A percentile compares a stretch with the other conserved stretches of the same genome.
Conservation (phyloP, 192 early-diverging fungal species). For the Gamsiella multidivaricata region DNA sequence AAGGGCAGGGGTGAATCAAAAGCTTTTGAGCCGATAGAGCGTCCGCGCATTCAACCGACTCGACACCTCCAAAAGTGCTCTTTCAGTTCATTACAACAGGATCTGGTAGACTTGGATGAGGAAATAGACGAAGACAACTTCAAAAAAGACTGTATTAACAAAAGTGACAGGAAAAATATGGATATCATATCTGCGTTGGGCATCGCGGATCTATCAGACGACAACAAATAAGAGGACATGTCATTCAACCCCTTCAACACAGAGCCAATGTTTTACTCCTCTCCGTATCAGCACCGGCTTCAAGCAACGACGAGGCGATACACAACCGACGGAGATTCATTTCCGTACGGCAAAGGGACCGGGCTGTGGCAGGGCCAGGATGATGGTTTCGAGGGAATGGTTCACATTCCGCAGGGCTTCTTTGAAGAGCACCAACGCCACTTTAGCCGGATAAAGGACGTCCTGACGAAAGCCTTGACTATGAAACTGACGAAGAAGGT, state of each 20-base stretch:
- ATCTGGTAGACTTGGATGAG: conserved; percentile 3
- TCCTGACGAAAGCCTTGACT: not conserved
- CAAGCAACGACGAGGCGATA: conserved; percentile 5
- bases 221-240: not conserved
- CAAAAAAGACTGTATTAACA: not conserved
- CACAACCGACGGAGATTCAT: conserved; percentile 2
- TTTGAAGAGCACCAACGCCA: conserved; percentile 7
- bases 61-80: conserved; percentile 14
- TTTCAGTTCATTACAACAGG: conserved; percentile 1
- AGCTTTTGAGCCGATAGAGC: too few species aligned
- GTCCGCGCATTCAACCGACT: too few species aligned
- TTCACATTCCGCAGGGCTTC: conserved; percentile 30
- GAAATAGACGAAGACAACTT: conserved; percentile 6
- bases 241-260: conserved; percentile 25
- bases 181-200: conserved; percentile 37
- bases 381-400: conserved; percentile 10
- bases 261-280: conserved; percentile 15
- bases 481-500: not conserved
- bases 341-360: not conserved
- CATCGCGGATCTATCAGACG: conserved; percentile 15
- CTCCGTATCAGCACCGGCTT: not conserved
- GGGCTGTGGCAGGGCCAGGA: conserved; percentile 17
- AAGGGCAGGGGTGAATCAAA: too few species aligned
- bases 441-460: not conserved
- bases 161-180: conserved; percentile 16